These are phyloP conservation scores for Arthrobotrys musiformis DNA, from an alignment of 2,329 filamentous ascomycete species.

Conservation along the genomic window DNA sequence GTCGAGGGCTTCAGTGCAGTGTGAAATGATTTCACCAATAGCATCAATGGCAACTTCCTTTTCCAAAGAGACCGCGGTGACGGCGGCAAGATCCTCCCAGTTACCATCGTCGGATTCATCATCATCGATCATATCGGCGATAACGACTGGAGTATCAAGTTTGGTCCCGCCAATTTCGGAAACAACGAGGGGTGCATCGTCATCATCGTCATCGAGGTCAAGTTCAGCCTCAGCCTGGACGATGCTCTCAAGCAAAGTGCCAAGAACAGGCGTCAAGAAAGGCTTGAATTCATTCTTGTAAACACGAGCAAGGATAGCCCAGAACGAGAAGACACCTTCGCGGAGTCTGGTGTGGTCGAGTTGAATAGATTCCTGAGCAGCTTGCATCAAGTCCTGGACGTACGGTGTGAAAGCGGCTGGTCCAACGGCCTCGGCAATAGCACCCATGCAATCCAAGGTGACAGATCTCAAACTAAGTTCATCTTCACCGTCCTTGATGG, in stretches of 20 bases:
- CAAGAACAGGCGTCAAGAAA: conserved; percentile 80
- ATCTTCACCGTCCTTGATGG: conserved; percentile 87
- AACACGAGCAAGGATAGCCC: conserved; percentile 93
- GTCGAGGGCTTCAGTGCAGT: conserved; percentile 81
- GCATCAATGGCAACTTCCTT: conserved; percentile 98
- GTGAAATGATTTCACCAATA: conserved; percentile 87
- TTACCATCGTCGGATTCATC: conserved; percentile 83
- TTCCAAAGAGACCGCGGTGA: conserved; percentile 90
- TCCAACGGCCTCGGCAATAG: conserved; percentile 89
- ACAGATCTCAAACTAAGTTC: conserved; percentile 89
- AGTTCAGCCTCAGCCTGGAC: conserved; percentile 88
- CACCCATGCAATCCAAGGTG: conserved; percentile 91
- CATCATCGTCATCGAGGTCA: conserved; percentile 72
- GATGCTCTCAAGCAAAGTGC: conserved; percentile 83
- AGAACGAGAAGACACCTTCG: conserved; percentile 97
- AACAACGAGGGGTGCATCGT: conserved; percentile 63
- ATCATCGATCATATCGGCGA: conserved; percentile 70
- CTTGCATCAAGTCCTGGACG: conserved; percentile 87
- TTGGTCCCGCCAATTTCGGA: conserved; percentile 66
- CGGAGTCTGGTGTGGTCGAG: conserved; percentile 90
- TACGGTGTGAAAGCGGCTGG: conserved; percentile 88
- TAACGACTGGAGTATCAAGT: conserved; percentile 36
- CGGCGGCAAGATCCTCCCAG: conserved; percentile 83
- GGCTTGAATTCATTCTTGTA: conserved; percentile 85
- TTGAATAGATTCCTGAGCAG: conserved; percentile 88